phyloP scores from a whole-genome alignment of 306 rosid species.

The Castanea crenata region DNA sequence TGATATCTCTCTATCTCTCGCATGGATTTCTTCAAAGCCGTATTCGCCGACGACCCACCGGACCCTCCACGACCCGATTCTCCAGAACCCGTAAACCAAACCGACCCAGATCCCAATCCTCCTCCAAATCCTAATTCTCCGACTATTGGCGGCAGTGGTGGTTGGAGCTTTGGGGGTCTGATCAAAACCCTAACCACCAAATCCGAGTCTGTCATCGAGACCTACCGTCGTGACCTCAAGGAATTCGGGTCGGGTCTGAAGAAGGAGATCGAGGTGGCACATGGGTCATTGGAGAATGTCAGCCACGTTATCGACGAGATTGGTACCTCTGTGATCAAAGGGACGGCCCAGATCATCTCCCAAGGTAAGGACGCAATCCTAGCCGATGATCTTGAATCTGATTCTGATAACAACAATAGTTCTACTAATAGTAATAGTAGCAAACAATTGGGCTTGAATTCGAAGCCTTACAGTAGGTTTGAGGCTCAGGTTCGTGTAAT shows the following conservation, averaged over 20 bases:
- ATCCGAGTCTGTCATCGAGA: slow-evolving; percentile 84
- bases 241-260: slow-evolving; percentile 72
- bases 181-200: slow-evolving; percentile 51
- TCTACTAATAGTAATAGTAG: slow-evolving; percentile 12
- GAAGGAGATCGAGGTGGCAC: slow-evolving; percentile 88
- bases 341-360: slow-evolving; percentile 79
- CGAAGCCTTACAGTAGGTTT: slow-evolving; percentile 62
- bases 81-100: not conserved
- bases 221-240: slow-evolving; percentile 85
- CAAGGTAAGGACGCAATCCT: slow-evolving; percentile 70
- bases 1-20: not conserved
- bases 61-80: slow-evolving; percentile 18
- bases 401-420: slow-evolving; percentile 35
- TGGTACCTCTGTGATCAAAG: slow-evolving; percentile 69
- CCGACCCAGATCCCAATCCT: slow-evolving; percentile 36
- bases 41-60: slow-evolving; percentile 59
- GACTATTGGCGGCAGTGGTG: slow-evolving; percentile 6
- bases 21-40: slow-evolving; percentile 87
- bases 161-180: slow-evolving; percentile 82
- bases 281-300: slow-evolving; percentile 70
- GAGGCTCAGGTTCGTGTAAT: slow-evolving; percentile 62
- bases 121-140: not conserved
- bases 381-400: slow-evolving; percentile 53
- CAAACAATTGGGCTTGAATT: slow-evolving; percentile 37
- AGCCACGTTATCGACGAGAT: slow-evolving; percentile 67